These are phyloP conservation scores for Eurotiales sp. DNA, from an alignment of 2,329 filamentous ascomycete species.

Conservation along the genomic window DNA sequence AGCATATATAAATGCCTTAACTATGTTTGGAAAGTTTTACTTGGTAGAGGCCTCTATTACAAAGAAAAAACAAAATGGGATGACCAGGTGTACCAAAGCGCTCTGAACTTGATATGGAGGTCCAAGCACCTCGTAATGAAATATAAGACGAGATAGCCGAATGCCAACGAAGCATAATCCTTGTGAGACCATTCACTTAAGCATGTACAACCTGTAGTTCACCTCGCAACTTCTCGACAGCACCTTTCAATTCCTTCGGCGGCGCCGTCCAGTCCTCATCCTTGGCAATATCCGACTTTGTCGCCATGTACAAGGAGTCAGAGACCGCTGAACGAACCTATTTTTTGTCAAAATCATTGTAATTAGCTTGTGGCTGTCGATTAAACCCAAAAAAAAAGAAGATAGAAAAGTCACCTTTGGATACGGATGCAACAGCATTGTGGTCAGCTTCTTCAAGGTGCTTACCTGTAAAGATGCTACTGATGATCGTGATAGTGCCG, in stretches of 20 bases:
- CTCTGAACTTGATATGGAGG: too few species aligned
- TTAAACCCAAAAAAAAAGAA: background rate
- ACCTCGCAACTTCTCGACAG: constrained; percentile 10
- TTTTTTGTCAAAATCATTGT: background rate
- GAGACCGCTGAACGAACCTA: constrained; percentile 35
- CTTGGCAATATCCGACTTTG: constrained; percentile 26
- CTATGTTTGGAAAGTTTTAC: too few species aligned
- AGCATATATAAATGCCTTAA: too few species aligned
- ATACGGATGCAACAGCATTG: constrained; percentile 76
- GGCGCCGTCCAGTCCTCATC: constrained; percentile 30
- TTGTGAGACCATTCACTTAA: too few species aligned
- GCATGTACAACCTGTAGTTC: background rate
- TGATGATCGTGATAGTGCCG: constrained; percentile 58
- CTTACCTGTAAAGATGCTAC: constrained; percentile 50
- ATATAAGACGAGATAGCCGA: too few species aligned
- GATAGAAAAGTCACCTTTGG: constrained; percentile 54
- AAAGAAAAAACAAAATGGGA: too few species aligned
- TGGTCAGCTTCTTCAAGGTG: constrained; percentile 65
- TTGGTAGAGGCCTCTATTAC: too few species aligned
- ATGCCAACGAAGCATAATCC: too few species aligned
- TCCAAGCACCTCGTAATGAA: too few species aligned
- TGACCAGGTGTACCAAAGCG: too few species aligned
- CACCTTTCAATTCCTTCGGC: constrained; percentile 14
- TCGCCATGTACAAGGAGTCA: constrained; percentile 36
- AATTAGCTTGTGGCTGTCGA: constrained; percentile 11